Percentiles rank a stretch among this genome's conserved stretches.
Evolutionary conservation across 1,139 yeast genomes (phyloP).

Genomic region (Saccharomyces hybrid): DNA sequence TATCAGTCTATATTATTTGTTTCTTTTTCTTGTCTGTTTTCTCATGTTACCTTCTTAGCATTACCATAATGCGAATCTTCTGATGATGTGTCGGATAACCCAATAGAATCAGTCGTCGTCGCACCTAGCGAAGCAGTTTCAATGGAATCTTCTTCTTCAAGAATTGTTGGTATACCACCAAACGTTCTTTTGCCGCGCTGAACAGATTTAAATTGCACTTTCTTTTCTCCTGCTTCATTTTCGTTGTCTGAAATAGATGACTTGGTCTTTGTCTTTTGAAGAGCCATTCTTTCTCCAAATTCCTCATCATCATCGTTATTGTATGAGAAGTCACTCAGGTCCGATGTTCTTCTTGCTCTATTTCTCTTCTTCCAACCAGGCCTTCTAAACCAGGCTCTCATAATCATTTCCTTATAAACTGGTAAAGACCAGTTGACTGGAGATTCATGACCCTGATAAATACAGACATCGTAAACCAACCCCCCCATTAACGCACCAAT

Average conservation of each 20-base stretch:
- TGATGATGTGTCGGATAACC: slow-evolving; percentile 15
- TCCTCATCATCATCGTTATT: slow-evolving; percentile 15
- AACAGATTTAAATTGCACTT: slow-evolving; percentile 21
- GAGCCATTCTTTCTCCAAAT: slow-evolving; percentile 1
- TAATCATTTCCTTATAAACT: slow-evolving; percentile 21
- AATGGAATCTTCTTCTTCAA: slow-evolving; percentile 23
- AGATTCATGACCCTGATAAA: slow-evolving; percentile 44
- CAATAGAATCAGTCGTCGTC: slow-evolving; percentile 14
- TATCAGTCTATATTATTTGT: neutral
- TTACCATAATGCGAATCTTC: neutral
- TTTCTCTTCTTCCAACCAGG: slow-evolving; percentile 26
- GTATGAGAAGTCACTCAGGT: slow-evolving; percentile 27
- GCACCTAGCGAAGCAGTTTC: slow-evolving; percentile 21
- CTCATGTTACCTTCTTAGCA: neutral
- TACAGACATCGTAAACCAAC: slow-evolving; percentile 39
- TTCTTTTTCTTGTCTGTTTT: neutral
- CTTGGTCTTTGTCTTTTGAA: slow-evolving; percentile 16
- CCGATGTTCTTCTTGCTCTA: slow-evolving; percentile 23
- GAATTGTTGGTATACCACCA: slow-evolving; percentile 29
- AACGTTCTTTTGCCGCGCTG: slow-evolving; percentile 19
- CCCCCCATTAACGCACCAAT: slow-evolving; percentile 41
- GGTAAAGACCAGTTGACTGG: slow-evolving; percentile 39
- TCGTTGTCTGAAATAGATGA: slow-evolving; percentile 8
- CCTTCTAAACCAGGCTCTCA: slow-evolving; percentile 25
- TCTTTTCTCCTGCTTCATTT: slow-evolving; percentile 20